Evolutionary conservation across 2,329 filamentous ascomycete genomes (phyloP), one percentile per base, ranked within the genome.

Genomic region (Pseudocercospora fijiensis): DNA sequence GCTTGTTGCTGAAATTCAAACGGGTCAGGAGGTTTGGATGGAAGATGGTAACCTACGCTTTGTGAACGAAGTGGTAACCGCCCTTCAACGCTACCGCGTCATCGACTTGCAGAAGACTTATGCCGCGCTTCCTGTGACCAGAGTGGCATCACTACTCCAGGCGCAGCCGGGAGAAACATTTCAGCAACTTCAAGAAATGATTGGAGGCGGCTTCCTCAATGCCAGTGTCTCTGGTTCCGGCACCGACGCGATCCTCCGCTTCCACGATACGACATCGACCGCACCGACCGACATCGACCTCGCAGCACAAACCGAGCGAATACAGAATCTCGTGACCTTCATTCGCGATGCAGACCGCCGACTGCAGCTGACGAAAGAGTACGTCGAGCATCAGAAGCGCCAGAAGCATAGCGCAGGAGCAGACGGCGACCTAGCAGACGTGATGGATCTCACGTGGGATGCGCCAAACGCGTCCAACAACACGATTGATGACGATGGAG

Each of bases 51-150:
- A 96, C 72, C 76, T 79, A 3, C 85, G 88, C 3, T 84, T 98
- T 13, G 82, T 96, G 11, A 78, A 81, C 4, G 86, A 91, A 74
- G 88, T 94, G 10, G 76, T 89, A 43, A 80, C 84, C 20, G 87
- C 90, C 9, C 91, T 93, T 73, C 87, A 90, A 69, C 87, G 88
- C 70, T 92, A 89, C 80, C 88, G 90, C 64, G 86, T 98, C 62
- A 81, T 89, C 33, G 87, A 87, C 64, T 82, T 98, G 26, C 87
- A 88, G 51, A 84, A 85, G 58, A 87, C 91, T 3, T 97, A 94
- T 73, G 83, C 84, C 30, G 85, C 86, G 5, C 79, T 89, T 33
- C 83, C 85, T 3, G 77, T 88, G 9, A 76, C 80, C 4, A 82
- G 83, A 56, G 82, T 87, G 27, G 79, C 84, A 0, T 76, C 76